phyloP scores from a whole-genome alignment of 1,284 basidiomycete species.

The Ustilago loliicola region DNA sequence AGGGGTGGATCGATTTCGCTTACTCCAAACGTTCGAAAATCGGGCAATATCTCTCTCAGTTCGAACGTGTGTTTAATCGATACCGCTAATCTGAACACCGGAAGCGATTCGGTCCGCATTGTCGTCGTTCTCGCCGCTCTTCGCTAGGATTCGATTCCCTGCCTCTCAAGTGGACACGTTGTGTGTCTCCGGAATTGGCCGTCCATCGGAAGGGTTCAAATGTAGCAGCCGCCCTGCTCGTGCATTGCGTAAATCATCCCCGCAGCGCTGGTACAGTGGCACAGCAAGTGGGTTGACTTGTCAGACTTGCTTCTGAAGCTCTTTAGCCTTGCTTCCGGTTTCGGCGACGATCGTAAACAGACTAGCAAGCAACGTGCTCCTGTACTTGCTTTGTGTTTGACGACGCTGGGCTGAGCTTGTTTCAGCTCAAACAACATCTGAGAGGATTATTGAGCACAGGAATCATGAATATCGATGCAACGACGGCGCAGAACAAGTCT shows the following conservation, averaged over 20 bases:
- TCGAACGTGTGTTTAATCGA: constrained; percentile 19
- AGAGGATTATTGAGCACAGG: background rate
- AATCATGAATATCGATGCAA: background rate
- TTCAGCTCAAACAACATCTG: background rate
- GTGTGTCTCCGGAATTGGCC: constrained; percentile 15
- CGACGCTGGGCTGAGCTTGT: background rate
- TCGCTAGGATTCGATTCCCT: background rate
- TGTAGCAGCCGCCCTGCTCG: constrained; percentile 6
- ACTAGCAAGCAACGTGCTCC: background rate
- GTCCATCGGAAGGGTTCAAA: background rate
- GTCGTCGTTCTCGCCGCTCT: background rate
- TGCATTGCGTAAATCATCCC: constrained; percentile 6
- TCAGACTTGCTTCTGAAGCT: background rate
- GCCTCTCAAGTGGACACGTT: background rate
- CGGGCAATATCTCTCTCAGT: constrained; percentile 8
- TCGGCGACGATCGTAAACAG: background rate
- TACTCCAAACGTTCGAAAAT: constrained; percentile 2
- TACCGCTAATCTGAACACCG: background rate
- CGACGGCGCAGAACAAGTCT: background rate
- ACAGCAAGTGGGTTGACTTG: background rate
- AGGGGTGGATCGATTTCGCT: background rate
- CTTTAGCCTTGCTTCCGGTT: background rate
- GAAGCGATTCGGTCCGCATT: constrained; percentile 11
- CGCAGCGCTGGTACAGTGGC: background rate
- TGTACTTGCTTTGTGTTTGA: background rate